These are phyloP conservation scores for Zymoseptoria tritici DNA, from an alignment of 2,329 filamentous ascomycete genomes.

Conservation along the genomic window DNA sequence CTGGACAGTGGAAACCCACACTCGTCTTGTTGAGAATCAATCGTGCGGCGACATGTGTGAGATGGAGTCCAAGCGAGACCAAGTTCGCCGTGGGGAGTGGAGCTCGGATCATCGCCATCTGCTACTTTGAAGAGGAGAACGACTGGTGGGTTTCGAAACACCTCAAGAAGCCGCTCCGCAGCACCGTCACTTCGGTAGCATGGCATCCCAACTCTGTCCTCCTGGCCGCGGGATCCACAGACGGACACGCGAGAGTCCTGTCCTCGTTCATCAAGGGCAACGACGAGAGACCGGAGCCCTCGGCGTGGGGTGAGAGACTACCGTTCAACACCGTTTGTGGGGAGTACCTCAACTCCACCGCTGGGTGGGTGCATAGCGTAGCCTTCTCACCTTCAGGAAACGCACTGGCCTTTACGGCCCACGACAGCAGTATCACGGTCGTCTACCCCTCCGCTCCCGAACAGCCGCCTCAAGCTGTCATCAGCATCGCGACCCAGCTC, in stretches of 20 bases:
- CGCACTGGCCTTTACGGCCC: conserved; percentile 86
- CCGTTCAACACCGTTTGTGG: conserved; percentile 98
- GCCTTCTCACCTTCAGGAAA: conserved; percentile 89
- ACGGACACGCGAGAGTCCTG: conserved; percentile 91
- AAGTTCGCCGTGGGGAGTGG: conserved; percentile 98
- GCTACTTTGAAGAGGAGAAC: conserved; percentile 98
- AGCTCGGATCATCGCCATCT: conserved; percentile 89
- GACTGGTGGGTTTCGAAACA: conserved; percentile 99
- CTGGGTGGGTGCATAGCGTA: conserved; percentile 91
- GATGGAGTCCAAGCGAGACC: conserved; percentile 92
- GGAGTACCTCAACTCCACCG: conserved; percentile 91
- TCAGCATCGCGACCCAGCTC: conserved; percentile 82
- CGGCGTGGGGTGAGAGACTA: conserved; percentile 87
- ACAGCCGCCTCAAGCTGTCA: conserved; percentile 79
- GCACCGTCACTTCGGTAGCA: conserved; percentile 86
- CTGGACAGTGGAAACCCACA: conserved; percentile 92
- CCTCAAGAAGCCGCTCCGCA: conserved; percentile 96
- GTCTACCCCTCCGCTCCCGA: conserved; percentile 91
- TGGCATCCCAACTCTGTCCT: conserved; percentile 99
- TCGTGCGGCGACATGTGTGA: conserved; percentile 89
- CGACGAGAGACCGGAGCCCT: conserved; percentile 75
- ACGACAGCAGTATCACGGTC: conserved; percentile 93
- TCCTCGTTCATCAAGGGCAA: conserved; percentile 95
- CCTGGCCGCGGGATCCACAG: conserved; percentile 89
- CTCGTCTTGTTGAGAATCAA: conserved; percentile 95